Conservation (phyloP, 1,284 basidiomycete species). For the Mycosarcoma mackinlayi region DNA sequence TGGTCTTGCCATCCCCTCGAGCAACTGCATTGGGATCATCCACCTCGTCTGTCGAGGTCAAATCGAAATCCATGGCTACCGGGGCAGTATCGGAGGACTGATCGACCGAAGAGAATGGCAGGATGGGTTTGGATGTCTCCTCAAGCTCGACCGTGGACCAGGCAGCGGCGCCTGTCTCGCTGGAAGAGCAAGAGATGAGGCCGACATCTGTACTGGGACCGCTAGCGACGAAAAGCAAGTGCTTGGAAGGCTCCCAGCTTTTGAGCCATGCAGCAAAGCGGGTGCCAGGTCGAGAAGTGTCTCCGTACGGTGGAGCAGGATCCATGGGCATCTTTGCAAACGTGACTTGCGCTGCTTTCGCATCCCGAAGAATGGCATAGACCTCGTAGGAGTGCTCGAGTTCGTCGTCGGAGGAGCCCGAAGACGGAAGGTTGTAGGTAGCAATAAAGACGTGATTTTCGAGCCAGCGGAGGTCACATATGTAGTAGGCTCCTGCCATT, state of each 20-base stretch:
- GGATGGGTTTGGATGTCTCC: slow-evolving; percentile 76
- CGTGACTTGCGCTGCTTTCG: slow-evolving; percentile 73
- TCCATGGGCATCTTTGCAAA: slow-evolving; percentile 72
- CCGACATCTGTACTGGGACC: slow-evolving; percentile 81
- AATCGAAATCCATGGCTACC: slow-evolving; percentile 77
- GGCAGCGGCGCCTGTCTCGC: slow-evolving; percentile 67
- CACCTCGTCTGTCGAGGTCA: slow-evolving; percentile 74
- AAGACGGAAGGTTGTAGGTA: slow-evolving; percentile 72
- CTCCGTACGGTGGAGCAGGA: slow-evolving; percentile 73
- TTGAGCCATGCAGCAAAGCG: slow-evolving; percentile 73
- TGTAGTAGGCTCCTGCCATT: slow-evolving; percentile 71
- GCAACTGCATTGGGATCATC: slow-evolving; percentile 73
- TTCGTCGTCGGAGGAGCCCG: slow-evolving; percentile 41
- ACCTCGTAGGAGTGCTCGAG: slow-evolving; percentile 72
- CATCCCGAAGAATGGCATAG: slow-evolving; percentile 76
- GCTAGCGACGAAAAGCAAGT: slow-evolving; percentile 78
- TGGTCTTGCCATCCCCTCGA: slow-evolving; percentile 69
- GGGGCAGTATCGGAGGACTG: slow-evolving; percentile 79
- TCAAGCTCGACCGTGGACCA: slow-evolving; percentile 82
- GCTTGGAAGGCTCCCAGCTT: slow-evolving; percentile 76
- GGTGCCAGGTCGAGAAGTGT: slow-evolving; percentile 73
- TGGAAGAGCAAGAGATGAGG: slow-evolving; percentile 72
- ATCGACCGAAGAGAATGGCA: slow-evolving; percentile 75
- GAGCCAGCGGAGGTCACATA: slow-evolving; percentile 76
- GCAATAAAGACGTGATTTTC: slow-evolving; percentile 79